A percentile compares a stretch with the other conserved stretches of the same genome.
phyloP scores from a whole-genome alignment of 805 yeast species.

The Sugiyamaella boreocaroliniensis region DNA sequence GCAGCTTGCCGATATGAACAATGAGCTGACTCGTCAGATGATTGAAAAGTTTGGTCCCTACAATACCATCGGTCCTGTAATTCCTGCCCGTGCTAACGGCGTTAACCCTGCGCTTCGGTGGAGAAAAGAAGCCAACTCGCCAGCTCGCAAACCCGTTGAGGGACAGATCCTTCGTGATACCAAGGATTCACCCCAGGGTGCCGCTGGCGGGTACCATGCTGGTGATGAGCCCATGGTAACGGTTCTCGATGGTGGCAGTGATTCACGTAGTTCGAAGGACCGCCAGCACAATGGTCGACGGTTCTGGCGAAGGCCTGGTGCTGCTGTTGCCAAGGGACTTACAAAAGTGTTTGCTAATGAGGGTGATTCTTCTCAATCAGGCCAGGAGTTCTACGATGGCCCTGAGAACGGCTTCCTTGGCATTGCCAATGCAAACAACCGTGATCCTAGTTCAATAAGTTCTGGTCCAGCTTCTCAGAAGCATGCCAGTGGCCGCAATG shows the following conservation, averaged over 20 bases:
- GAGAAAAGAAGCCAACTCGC: neutral
- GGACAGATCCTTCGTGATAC: neutral
- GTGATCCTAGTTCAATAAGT: neutral
- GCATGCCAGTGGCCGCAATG: neutral
- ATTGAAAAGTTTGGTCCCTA: constrained; percentile 27
- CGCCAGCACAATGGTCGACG: constrained; percentile 18
- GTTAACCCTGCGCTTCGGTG: neutral
- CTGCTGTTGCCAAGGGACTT: constrained; percentile 33
- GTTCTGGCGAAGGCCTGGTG: constrained; percentile 33
- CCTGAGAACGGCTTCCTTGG: neutral
- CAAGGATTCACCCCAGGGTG: neutral
- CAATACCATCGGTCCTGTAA: neutral
- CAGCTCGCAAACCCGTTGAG: neutral
- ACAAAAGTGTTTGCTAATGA: constrained; percentile 29
- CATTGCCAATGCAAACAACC: neutral
- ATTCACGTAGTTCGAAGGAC: constrained; percentile 20
- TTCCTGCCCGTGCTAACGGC: neutral
- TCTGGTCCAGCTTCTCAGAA: neutral
- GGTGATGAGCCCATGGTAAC: constrained; percentile 25
- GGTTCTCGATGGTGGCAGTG: constrained; percentile 22
- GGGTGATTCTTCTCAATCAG: constrained; percentile 5
- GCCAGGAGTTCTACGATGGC: neutral
- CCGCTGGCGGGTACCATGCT: constrained; percentile 12
- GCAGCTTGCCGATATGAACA: constrained; percentile 34
- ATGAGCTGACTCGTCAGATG: constrained; percentile 31